Evolutionary conservation across 257 asterid species (phyloP).

Genomic region (Rhazya stricta): DNA sequence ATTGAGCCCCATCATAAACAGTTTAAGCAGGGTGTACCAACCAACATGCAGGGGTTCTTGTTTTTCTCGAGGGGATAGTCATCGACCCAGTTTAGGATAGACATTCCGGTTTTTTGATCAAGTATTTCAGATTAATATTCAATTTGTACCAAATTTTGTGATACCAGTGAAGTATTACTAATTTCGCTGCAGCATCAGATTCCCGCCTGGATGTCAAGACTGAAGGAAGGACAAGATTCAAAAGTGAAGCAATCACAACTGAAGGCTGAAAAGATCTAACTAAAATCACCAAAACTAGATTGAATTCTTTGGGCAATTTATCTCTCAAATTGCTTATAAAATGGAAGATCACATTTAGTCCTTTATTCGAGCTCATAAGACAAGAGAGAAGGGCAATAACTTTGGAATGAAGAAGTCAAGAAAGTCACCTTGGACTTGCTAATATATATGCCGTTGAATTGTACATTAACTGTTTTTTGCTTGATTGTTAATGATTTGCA

Average conservation of each 20-base stretch:
- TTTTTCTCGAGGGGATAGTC: too few species aligned
- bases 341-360: too few species aligned
- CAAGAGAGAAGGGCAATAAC: not conserved
- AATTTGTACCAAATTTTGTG: not conserved
- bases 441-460: not conserved
- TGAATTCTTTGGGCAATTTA: not conserved
- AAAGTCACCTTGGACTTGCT: not conserved
- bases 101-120: too few species aligned
- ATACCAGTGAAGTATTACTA: not conserved
- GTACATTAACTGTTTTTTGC: not conserved
- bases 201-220: not conserved
- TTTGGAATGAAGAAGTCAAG: not conserved
- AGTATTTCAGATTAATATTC: not conserved
- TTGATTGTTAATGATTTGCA: not conserved
- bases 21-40: too few species aligned
- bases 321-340: not conserved
- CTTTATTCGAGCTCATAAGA: too few species aligned
- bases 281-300: not conserved
- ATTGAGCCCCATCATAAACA: too few species aligned
- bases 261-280: not conserved
- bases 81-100: too few species aligned
- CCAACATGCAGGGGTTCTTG: too few species aligned
- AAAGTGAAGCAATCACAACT: not conserved
- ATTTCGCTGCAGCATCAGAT: not conserved
- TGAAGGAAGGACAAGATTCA: not conserved